phyloP scores from a whole-genome alignment of 257 asterid genomes.

The Dorcoceras hygrometricum region DNA sequence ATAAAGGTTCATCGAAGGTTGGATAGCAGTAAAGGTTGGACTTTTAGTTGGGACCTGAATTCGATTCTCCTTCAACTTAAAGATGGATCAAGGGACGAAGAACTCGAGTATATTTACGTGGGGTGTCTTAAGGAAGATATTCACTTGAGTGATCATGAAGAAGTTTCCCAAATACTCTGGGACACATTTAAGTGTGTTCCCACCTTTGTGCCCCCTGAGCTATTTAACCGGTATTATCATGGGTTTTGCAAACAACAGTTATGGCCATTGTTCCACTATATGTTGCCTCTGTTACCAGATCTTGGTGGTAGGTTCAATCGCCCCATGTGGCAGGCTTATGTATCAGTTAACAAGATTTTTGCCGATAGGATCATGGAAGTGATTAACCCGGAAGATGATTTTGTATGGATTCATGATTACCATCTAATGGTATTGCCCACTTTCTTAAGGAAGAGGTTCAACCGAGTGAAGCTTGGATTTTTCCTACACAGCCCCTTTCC shows the following conservation, averaged over 20 bases:
- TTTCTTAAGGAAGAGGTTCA: neutral
- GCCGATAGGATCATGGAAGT: neutral
- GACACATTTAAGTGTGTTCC: constrained; percentile 56
- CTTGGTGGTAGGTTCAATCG: neutral
- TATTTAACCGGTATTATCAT: constrained; percentile 30
- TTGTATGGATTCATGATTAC: neutral
- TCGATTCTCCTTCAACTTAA: constrained; percentile 47
- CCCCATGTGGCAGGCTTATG: neutral
- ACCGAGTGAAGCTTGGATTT: neutral
- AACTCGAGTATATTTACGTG: constrained; percentile 48
- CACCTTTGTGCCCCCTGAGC: constrained; percentile 49
- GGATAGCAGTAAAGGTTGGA: constrained; percentile 44
- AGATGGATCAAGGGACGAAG: constrained; percentile 53
- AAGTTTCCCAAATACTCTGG: constrained; percentile 50
- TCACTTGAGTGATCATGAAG: constrained; percentile 51
- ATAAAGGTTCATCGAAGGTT: constrained; percentile 40
- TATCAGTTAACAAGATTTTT: neutral
- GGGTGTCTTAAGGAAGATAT: constrained; percentile 63
- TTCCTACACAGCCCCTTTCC: neutral
- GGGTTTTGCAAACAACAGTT: neutral
- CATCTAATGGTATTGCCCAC: neutral
- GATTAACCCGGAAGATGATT: neutral
- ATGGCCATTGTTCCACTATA: neutral
- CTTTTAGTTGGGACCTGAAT: constrained; percentile 54
- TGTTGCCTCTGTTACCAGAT: neutral